phyloP scores from a whole-genome alignment of 2,329 filamentous ascomycete species.

The Cercospora sojina region DNA sequence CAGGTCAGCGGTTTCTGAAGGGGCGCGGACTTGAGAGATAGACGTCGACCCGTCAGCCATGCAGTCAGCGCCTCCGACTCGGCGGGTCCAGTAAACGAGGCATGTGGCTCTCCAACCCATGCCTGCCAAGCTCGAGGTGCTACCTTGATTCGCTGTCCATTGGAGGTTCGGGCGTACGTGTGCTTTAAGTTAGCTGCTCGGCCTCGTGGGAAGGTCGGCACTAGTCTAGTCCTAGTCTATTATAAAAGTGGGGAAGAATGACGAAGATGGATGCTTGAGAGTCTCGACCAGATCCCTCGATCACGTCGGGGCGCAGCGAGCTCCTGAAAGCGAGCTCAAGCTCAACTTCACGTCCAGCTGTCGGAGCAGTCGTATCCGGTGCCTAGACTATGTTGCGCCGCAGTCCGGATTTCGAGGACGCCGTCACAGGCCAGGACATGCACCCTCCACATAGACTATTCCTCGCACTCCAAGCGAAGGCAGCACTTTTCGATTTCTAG shows the following conservation, averaged over 20 bases:
- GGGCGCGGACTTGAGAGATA: background rate
- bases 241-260: slow-evolving; percentile 9
- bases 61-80: too few species aligned
- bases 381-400: background rate
- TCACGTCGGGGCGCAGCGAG: background rate
- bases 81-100: slow-evolving; percentile 3
- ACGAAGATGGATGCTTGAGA: background rate
- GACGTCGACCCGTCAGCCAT: slow-evolving; percentile 5
- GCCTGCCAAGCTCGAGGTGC: slow-evolving; percentile 8
- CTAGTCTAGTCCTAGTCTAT: too few species aligned
- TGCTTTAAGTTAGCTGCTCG: background rate
- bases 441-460: background rate
- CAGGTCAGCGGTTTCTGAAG: background rate
- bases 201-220: background rate
- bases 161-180: background rate
- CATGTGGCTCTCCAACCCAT: background rate
- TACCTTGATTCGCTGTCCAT: slow-evolving; percentile 10
- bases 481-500: background rate
- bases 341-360: slow-evolving; percentile 1
- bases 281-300: background rate
- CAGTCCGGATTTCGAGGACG: background rate
- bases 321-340: background rate
- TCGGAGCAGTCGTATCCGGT: background rate
- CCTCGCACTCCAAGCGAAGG: background rate
- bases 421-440: background rate